A percentile compares a stretch with the other conserved stretches of the same genome.
These are phyloP conservation scores for Pilaira anomala DNA, from an alignment of 192 early-diverging fungal species.

Conservation along the genomic window DNA sequence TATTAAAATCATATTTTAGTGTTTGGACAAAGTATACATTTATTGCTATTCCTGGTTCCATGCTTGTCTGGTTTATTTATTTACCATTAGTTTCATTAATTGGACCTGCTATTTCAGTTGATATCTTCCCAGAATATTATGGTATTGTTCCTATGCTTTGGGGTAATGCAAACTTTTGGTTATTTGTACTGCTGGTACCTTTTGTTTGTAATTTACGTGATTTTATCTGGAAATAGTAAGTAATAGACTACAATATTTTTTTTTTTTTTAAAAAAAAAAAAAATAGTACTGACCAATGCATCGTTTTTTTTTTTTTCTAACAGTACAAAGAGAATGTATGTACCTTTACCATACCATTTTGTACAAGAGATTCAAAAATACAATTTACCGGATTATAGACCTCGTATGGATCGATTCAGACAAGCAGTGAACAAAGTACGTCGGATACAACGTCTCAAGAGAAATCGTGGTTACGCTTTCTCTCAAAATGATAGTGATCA, in stretches of 20 bases:
- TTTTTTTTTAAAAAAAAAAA: slow-evolving; percentile 32
- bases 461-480: slow-evolving; percentile 95
- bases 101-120: slow-evolving; percentile 55
- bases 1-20: slow-evolving; percentile 34
- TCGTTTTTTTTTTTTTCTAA: neutral
- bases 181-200: slow-evolving; percentile 82
- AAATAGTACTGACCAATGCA: too few species aligned
- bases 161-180: slow-evolving; percentile 79
- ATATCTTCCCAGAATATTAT: slow-evolving; percentile 69
- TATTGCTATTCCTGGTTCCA: slow-evolving; percentile 86
- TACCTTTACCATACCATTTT: slow-evolving; percentile 86
- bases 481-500: slow-evolving; percentile 96
- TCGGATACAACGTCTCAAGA: slow-evolving; percentile 85
- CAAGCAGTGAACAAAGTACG: slow-evolving; percentile 99
- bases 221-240: slow-evolving; percentile 94
- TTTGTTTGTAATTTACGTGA: slow-evolving; percentile 82
- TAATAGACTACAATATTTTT: slow-evolving; percentile 23
- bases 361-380: slow-evolving; percentile 99
- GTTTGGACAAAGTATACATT: slow-evolving; percentile 95
- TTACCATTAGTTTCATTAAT: slow-evolving; percentile 82
- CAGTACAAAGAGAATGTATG: slow-evolving; percentile 68
- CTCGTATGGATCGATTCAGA: slow-evolving; percentile 96
- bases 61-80: slow-evolving; percentile 84
- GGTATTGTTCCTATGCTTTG: slow-evolving; percentile 67
- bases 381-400: slow-evolving; percentile 98